Evolutionary conservation across 495 filamentous ascomycete genomes (phyloP).

Genomic region (Neurospora sp.): DNA sequence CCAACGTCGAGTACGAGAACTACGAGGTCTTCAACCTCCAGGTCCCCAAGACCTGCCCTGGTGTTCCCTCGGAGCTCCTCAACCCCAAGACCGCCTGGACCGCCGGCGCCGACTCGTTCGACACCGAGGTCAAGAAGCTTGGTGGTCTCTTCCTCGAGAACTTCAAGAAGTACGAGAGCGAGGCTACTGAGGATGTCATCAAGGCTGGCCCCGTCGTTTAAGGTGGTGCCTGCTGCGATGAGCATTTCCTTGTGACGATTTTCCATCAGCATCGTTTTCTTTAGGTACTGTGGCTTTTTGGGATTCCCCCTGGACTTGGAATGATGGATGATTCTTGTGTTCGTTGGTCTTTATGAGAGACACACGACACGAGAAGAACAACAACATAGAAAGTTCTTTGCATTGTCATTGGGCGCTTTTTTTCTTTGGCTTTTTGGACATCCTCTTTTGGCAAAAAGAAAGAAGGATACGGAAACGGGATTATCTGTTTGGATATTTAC

Average conservation of each 20-base stretch:
- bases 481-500: not conserved
- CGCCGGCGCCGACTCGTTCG: conserved; percentile 64
- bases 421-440: not conserved
- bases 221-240: not conserved
- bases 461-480: not conserved
- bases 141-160: conserved; percentile 85
- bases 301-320: not conserved
- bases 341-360: not conserved
- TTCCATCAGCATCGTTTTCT: not conserved
- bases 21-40: conserved; percentile 95
- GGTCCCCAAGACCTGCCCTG: conserved; percentile 76
- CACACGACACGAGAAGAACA: not conserved
- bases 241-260: not conserved
- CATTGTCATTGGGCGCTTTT: conserved; percentile 7
- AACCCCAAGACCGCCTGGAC: conserved; percentile 94
- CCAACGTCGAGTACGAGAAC: conserved; percentile 81
- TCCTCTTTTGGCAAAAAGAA: not conserved
- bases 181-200: conserved; percentile 78
- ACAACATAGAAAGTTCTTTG: not conserved
- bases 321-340: not conserved
- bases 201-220: conserved; percentile 51
- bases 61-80: conserved; percentile 81
- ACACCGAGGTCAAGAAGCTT: conserved; percentile 78
- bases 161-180: conserved; percentile 87
- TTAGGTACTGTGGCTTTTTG: not conserved